These are phyloP conservation scores for Lachancea sp. DNA, from an alignment of 805 yeast species.

Conservation along the genomic window DNA sequence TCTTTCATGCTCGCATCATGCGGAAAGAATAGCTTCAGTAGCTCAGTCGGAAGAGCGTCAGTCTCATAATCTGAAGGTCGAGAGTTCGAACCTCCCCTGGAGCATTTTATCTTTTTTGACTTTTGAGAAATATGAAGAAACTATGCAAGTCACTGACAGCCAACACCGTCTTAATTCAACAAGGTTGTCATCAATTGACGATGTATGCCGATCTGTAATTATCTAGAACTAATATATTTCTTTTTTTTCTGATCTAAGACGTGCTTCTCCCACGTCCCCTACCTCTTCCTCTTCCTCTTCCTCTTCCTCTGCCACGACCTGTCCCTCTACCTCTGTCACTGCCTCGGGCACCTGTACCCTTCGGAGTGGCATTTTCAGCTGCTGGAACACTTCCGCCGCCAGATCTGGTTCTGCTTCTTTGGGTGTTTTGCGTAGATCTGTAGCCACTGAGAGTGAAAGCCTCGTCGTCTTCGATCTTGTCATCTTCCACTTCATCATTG, in stretches of 20 bases:
- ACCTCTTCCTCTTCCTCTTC: slow-evolving; percentile 2
- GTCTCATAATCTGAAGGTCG: slow-evolving; percentile 54
- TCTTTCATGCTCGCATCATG: too few relatives aligned
- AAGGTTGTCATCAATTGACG: too few relatives aligned
- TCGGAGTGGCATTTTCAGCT: background rate
- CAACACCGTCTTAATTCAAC: too few relatives aligned
- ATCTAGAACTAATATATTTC: background rate
- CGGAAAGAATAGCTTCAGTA: too few relatives aligned
- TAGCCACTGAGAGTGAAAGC: slow-evolving; percentile 1
- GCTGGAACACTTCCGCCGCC: background rate
- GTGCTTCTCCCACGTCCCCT: background rate
- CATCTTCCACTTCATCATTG: slow-evolving; percentile 8
- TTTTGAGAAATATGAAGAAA: too few relatives aligned
- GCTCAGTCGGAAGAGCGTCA: slow-evolving; percentile 56
- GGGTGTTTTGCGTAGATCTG: background rate
- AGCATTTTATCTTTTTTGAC: slow-evolving; percentile 33
- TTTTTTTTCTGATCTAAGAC: background rate
- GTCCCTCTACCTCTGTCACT: background rate
- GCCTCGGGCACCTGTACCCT: background rate
- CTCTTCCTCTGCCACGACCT: slow-evolving; percentile 3
- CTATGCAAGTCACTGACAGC: too few relatives aligned
- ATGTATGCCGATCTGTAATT: background rate
- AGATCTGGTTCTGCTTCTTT: background rate
- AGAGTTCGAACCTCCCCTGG: slow-evolving; percentile 50
- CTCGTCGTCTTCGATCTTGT: slow-evolving; percentile 4